Evolutionary conservation across 73 alveolate genomes (phyloP).

Genomic region (Paramecium sonneborni): DNA sequence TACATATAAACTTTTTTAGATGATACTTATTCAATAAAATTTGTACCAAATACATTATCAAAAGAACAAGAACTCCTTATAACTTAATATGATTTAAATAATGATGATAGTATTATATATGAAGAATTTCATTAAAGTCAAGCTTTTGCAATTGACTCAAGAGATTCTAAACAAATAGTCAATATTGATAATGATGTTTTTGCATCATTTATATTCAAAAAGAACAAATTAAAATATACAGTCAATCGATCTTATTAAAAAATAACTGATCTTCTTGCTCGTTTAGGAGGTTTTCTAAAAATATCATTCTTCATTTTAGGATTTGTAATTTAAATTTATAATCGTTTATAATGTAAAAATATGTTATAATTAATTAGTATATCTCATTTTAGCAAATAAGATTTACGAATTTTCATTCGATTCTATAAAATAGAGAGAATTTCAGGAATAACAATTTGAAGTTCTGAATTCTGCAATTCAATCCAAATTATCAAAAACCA

Average conservation of each 20-base stretch:
- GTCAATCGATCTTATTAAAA: neutral
- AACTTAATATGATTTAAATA: neutral
- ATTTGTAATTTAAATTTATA: neutral
- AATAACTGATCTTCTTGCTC: slow-evolving; percentile 6
- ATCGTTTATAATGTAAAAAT: neutral
- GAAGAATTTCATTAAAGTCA: neutral
- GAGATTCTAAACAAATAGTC: neutral
- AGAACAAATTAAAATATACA: neutral
- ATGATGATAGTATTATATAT: neutral
- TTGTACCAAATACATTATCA: neutral
- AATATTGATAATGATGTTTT: neutral
- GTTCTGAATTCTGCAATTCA: neutral
- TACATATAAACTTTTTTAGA: neutral
- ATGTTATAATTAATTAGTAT: neutral
- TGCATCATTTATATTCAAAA: neutral
- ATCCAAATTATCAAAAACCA: neutral
- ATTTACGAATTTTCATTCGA: slow-evolving; percentile 1
- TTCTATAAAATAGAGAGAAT: neutral
- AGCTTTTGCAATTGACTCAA: neutral
- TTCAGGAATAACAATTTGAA: neutral
- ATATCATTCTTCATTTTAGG: neutral
- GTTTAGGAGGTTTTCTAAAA: neutral
- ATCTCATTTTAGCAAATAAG: neutral
- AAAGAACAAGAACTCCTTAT: neutral
- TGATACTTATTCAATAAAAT: slow-evolving; percentile 1